Conservation (phyloP, 164 flowering plant species). For the Euptelea pleiosperma region DNA sequence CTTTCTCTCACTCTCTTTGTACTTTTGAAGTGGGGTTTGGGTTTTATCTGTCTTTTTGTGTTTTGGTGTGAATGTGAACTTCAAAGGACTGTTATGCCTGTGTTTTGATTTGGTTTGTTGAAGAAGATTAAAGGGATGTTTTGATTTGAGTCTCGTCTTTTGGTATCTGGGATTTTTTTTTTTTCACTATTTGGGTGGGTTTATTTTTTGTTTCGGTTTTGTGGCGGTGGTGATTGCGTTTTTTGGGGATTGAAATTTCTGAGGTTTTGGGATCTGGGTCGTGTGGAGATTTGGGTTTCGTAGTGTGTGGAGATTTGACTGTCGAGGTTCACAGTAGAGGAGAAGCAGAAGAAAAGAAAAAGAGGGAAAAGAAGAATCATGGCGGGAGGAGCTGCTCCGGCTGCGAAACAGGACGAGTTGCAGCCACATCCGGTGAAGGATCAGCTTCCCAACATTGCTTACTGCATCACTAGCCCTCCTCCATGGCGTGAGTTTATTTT, state of each 20-base stretch:
- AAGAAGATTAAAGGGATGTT: not conserved
- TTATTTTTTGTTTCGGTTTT: conserved; percentile 5
- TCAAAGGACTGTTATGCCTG: too few species aligned
- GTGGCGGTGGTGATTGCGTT: not conserved
- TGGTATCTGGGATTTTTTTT: not conserved
- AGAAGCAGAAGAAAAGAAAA: conserved; percentile 9
- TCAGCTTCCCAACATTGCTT: conserved; percentile 64
- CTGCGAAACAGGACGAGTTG: conserved; percentile 62
- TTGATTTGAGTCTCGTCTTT: not conserved
- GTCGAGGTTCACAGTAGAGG: too few species aligned
- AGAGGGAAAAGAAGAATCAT: conserved; percentile 20
- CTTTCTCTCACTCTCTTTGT: conserved; percentile 7
- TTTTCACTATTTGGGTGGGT: not conserved
- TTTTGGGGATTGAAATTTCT: conserved; percentile 14
- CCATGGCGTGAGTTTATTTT: conserved; percentile 69
- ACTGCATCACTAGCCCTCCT: conserved; percentile 80
- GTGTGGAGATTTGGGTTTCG: conserved; percentile 13
- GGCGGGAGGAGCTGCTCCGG: conserved; percentile 60
- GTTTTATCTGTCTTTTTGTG: not conserved
- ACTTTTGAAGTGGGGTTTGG: conserved; percentile 24
- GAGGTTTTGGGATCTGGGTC: conserved; percentile 22
- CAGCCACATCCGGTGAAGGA: conserved; percentile 74
- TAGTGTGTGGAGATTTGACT: conserved; percentile 9
- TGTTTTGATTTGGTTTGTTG: conserved; percentile 17
- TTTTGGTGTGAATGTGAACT: not conserved